Evolutionary conservation across 495 filamentous ascomycete species (phyloP).

Genomic region (Pyrenopolyporus hunteri): DNA sequence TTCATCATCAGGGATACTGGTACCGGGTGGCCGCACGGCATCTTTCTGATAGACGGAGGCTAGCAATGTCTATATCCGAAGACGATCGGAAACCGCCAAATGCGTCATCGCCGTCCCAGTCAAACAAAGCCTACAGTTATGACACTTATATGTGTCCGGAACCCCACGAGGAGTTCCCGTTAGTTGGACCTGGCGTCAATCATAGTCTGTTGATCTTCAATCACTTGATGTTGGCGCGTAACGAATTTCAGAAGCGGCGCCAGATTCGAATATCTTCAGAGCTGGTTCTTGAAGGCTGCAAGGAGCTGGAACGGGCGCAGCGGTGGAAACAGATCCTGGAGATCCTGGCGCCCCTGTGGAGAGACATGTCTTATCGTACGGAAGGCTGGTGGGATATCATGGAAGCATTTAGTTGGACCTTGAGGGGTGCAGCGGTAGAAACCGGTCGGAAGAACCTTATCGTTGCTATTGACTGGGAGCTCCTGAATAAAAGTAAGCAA

Average conservation of each 20-base stretch:
- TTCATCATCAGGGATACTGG: constrained; percentile 93
- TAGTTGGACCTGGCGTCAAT: constrained; percentile 62
- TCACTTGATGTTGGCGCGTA: constrained; percentile 63
- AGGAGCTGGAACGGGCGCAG: constrained; percentile 66
- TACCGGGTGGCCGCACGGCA: constrained; percentile 72
- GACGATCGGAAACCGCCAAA: constrained; percentile 74
- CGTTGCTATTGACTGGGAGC: constrained; percentile 83
- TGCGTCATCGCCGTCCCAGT: constrained; percentile 69
- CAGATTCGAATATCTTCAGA: constrained; percentile 72
- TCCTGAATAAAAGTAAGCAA: constrained; percentile 68
- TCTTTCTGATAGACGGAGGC: constrained; percentile 60
- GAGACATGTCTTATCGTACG: constrained; percentile 70
- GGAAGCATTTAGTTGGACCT: constrained; percentile 72
- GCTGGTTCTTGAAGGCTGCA: constrained; percentile 70
- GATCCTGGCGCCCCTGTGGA: constrained; percentile 74
- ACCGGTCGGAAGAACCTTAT: constrained; percentile 68
- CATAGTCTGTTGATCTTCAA: constrained; percentile 68
- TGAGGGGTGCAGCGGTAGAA: constrained; percentile 73
- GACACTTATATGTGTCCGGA: constrained; percentile 86
- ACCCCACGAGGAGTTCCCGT: constrained; percentile 71
- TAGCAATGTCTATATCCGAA: constrained; percentile 72
- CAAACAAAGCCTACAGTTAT: constrained; percentile 71
- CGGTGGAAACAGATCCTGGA: constrained; percentile 71
- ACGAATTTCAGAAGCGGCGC: constrained; percentile 67
- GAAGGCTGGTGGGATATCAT: constrained; percentile 84